phyloP scores from a whole-genome alignment of 2,329 filamentous ascomycete species.

The Xylaria digitata region DNA sequence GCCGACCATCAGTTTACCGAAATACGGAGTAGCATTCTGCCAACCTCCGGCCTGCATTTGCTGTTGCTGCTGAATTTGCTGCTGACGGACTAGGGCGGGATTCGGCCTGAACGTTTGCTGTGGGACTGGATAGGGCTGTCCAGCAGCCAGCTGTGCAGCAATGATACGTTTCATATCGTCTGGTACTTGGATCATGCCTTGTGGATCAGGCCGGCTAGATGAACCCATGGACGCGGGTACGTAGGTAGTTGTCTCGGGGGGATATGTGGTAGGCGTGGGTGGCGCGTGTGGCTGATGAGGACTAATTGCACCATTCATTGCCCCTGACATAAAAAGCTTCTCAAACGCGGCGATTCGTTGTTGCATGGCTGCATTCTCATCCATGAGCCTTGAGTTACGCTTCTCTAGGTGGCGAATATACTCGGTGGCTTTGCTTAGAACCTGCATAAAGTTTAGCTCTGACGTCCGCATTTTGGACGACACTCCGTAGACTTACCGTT shows the following conservation, averaged over 20 bases:
- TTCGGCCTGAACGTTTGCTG: constrained; percentile 55
- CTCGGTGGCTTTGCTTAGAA: constrained; percentile 93
- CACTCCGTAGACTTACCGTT: constrained; percentile 65
- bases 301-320: constrained; percentile 72
- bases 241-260: constrained; percentile 57
- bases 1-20: constrained; percentile 88
- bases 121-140: constrained; percentile 63
- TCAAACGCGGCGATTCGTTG: constrained; percentile 78
- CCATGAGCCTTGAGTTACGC: constrained; percentile 81
- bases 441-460: constrained; percentile 54
- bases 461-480: constrained; percentile 3
- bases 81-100: constrained; percentile 62
- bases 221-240: constrained; percentile 59
- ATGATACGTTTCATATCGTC: constrained; percentile 73
- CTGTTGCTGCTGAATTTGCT: constrained; percentile 66
- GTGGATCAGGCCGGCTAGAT: constrained; percentile 57
- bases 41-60: constrained; percentile 64
- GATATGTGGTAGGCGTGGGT: constrained; percentile 64
- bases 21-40: constrained; percentile 66
- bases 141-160: constrained; percentile 65
- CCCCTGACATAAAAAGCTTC: constrained; percentile 82
- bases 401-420: constrained; percentile 96
- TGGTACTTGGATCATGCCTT: constrained; percentile 73
- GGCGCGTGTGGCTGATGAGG: constrained; percentile 62
- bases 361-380: constrained; percentile 85